These are phyloP conservation scores for Trebouxia sp. DNA, from an alignment of 139 green algal species.

Conservation along the genomic window DNA sequence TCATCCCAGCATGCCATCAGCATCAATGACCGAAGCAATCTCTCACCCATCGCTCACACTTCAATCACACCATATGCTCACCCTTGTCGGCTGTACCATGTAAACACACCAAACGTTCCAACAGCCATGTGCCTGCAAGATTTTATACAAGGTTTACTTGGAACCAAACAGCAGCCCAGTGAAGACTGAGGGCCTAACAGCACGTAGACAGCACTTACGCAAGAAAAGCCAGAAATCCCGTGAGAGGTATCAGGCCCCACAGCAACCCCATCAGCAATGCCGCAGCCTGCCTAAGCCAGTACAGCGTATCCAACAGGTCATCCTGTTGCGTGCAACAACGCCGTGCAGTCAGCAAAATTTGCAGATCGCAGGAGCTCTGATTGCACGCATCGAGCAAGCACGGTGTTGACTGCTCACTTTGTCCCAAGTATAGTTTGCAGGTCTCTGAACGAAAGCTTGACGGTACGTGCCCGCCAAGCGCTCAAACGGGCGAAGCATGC, in stretches of 20 bases:
- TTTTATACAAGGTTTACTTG: too few relatives aligned
- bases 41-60: neutral
- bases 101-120: neutral
- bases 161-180: too few relatives aligned
- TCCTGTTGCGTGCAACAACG: too few relatives aligned
- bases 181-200: too few relatives aligned
- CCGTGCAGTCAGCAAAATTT: too few relatives aligned
- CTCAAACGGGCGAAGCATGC: neutral
- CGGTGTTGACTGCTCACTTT: too few relatives aligned
- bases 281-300: constrained; percentile 14
- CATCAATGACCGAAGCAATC: too few relatives aligned
- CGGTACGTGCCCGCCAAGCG: neutral
- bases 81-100: constrained; percentile 20
- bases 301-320: constrained; percentile 3
- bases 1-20: too few relatives aligned
- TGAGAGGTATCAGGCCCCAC: neutral
- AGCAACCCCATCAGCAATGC: neutral
- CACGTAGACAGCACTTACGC: neutral
- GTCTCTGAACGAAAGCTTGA: neutral
- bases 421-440: too few relatives aligned
- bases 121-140: neutral
- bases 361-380: too few relatives aligned
- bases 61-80: neutral
- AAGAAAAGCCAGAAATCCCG: neutral
- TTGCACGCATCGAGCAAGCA: too few relatives aligned